Conservation (phyloP, 2,329 filamentous ascomycete genomes). For the Ophiostoma tasmaniense region DNA sequence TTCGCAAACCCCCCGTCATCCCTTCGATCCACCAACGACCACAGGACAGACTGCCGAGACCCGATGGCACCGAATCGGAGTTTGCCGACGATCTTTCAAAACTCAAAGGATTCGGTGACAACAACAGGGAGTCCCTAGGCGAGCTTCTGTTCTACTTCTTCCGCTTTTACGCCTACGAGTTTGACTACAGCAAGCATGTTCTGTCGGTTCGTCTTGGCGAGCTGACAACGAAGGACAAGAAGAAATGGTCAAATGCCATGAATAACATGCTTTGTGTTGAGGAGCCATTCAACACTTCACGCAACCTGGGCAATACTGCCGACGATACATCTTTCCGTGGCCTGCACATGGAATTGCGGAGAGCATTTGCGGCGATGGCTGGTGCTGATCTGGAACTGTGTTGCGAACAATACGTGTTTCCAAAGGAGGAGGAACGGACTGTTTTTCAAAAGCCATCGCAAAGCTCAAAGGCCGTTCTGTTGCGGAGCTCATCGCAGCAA, state of each 20-base stretch:
- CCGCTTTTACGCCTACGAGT: conserved; percentile 84
- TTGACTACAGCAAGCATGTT: conserved; percentile 77
- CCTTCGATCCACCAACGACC: conserved; percentile 73
- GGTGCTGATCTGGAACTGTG: conserved; percentile 71
- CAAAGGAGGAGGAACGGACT: conserved; percentile 62
- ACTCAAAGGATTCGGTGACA: conserved; percentile 62
- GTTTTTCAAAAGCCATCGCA: conserved; percentile 50
- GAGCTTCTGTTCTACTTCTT: conserved; percentile 94
- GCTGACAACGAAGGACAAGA: conserved; percentile 70
- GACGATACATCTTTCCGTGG: conserved; percentile 92
- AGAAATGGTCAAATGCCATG: conserved; percentile 72
- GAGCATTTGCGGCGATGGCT: conserved; percentile 76
- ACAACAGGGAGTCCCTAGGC: conserved; percentile 75
- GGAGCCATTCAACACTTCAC: conserved; percentile 83
- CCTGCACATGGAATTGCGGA: conserved; percentile 78
- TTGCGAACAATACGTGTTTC: conserved; percentile 82
- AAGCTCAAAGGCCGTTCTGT: conserved; percentile 46
- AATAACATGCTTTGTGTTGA: conserved; percentile 90
- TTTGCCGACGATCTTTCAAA: conserved; percentile 82
- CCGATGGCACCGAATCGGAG: conserved; percentile 59
- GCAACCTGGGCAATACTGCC: conserved; percentile 92
- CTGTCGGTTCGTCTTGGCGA: conserved; percentile 79
- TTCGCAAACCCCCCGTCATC: conserved; percentile 72
- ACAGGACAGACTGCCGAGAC: conserved; percentile 50
- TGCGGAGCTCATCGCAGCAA: conserved; percentile 55